Base-by-base conservation (phyloP, 2,329 filamentous ascomycete species). In the Neofusicoccum sp. region DNA sequence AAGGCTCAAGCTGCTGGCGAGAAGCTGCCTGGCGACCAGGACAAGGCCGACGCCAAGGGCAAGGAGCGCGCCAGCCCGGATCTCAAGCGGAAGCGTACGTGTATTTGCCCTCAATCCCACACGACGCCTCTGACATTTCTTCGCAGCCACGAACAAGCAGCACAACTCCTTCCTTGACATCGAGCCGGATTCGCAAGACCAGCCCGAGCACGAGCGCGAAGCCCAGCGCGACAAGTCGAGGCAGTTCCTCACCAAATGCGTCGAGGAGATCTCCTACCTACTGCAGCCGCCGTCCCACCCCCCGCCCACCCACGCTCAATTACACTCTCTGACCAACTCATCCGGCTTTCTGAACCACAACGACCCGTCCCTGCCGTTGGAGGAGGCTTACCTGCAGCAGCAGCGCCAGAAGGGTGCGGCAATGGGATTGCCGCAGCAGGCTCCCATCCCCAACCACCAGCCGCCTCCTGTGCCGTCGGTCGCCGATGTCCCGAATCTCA, bases 211-310 rank as follows among this genome's bases (percentile, higher is more conserved):
- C 64, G 83, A 84, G 60, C 81, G 85, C 64, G 86, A 88, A 62
- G 78, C 80, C 50, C 81, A 87, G 67, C 81, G 86, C 59, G 86
- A 89, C 66, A 87, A 87, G 71, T 88, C 86, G 54, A 83, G 84
- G 63, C 77, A 83, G 39, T 89, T 87, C 69, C 80, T 89, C 36
- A 84, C 83, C 62, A 88, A 87, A 75, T 89, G 87, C 71, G 83
- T 88, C 56, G 85, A 89, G 68, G 87, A 90, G 73, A 85, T 90
- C 56, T 85, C 86, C 3, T 90, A 89, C 69, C 84, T 89, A 65
- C 81, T 90, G 37, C 85, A 87, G 54, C 87, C 87, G n/a, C 83
- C 86, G 28, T 80, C 84, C 39, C 85, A 89, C 67, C 83, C 85
- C 56, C 82, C 84, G 28, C 83, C 85, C 9, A 84, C 87, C 43